A percentile compares a stretch with the other conserved stretches of the same genome.
phyloP scores from a whole-genome alignment of 495 filamentous ascomycete genomes.

The Penicillium maclennaniae region DNA sequence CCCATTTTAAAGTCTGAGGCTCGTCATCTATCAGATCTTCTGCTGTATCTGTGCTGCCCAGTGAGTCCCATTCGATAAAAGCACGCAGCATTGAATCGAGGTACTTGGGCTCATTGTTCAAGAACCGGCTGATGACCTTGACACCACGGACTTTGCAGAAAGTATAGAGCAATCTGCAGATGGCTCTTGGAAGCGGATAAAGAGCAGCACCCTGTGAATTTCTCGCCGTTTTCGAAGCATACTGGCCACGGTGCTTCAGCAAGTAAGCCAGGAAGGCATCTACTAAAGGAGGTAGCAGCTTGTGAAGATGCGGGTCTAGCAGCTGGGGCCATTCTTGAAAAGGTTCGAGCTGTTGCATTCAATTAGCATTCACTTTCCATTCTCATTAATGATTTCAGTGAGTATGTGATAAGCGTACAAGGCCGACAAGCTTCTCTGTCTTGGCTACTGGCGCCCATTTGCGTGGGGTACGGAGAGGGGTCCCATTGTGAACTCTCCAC shows the following conservation, averaged over 20 bases:
- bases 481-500: slow-evolving; percentile 34
- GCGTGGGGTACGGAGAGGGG: slow-evolving; percentile 31
- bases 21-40: slow-evolving; percentile 13
- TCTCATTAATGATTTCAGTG: not conserved
- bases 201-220: slow-evolving; percentile 31
- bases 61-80: slow-evolving; percentile 51
- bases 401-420: slow-evolving; percentile 29
- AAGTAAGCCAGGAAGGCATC: slow-evolving; percentile 71
- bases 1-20: slow-evolving; percentile 58
- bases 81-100: slow-evolving; percentile 74
- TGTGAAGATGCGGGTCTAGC: slow-evolving; percentile 80
- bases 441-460: slow-evolving; percentile 39
- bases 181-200: slow-evolving; percentile 61
- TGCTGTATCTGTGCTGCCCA: not conserved
- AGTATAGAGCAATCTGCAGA: slow-evolving; percentile 77
- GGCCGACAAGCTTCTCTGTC: slow-evolving; percentile 39
- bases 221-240: slow-evolving; percentile 28
- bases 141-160: slow-evolving; percentile 92
- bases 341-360: slow-evolving; percentile 63
- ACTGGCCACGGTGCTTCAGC: slow-evolving; percentile 34
- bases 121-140: slow-evolving; percentile 85
- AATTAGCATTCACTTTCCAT: not conserved
- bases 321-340: slow-evolving; percentile 97
- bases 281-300: slow-evolving; percentile 67
- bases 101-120: slow-evolving; percentile 81